Base-by-base conservation (phyloP, 163 green algal genomes). In the Volvox carteri region DNA sequence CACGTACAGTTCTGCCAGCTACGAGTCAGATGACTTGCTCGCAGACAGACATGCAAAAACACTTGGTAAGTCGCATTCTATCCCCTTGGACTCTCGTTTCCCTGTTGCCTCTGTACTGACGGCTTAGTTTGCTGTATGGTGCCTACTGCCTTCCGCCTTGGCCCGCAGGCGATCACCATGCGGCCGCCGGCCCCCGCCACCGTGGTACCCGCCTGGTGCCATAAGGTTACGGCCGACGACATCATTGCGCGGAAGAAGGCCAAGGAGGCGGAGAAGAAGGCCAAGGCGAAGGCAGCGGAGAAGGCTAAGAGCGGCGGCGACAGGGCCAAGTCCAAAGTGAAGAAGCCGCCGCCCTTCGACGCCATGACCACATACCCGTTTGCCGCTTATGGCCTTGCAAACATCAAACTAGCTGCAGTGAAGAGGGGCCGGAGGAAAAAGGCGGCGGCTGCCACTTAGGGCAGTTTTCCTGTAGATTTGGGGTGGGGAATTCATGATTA, bases 211-310 rank as follows among this genome's bases (percentile, higher is more conserved):
- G 72, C 72, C 39, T 77, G 72, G 54, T 70, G 62, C 54, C 58
- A n/a, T 41, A 84, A 84, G 39, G 52, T 89, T 1, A 89, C 72
- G 14, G 44, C 84, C 0, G 84, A 84, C 18, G 84, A 89, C 52
- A 89, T 84, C 54, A 48, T 84, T 2, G 54, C 54, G 16, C 39
- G 50, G 8, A 76, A 84, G 48, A 89, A 89, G 84, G 72, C 54
- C 28, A 89, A 89, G 84, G 84, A 89, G 54, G 48, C 50, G 50
- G 83, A 77, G 21, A 72, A 70, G 65, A 87, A 87, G 81, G 70
- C 70, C 35, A 74, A 60, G 50, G 54, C 44, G 50, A 75, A 75
- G 52, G 54, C 44, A 11, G 28, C 14, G 3, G 84, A 62, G 11
- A 46, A 44, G 41, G 42, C 25, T 25, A 89, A 89, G 72, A 54